Percentiles rank a stretch among this genome's conserved stretches.
These are phyloP conservation scores for Curvularia sp. DNA, from an alignment of 2,329 filamentous ascomycete genomes.

Conservation along the genomic window DNA sequence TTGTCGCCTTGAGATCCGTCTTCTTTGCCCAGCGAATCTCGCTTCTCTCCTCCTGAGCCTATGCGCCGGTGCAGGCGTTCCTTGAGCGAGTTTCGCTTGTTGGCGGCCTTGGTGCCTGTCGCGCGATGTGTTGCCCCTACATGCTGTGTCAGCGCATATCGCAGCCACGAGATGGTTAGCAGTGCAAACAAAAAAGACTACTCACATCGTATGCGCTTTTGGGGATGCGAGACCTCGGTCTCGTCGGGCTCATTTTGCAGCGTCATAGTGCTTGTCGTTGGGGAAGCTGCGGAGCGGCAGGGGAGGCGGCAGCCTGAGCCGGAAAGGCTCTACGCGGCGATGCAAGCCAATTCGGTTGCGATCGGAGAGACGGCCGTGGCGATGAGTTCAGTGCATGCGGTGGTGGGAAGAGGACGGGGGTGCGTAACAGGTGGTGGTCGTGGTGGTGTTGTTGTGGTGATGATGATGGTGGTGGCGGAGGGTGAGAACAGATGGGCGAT, in stretches of 20 bases:
- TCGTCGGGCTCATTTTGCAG: constrained; percentile 44
- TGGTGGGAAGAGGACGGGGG: constrained; percentile 4
- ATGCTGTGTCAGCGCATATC: constrained; percentile 13
- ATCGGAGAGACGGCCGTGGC: constrained; percentile 7
- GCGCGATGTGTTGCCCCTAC: constrained; percentile 86
- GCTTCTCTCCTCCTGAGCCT: constrained; percentile 70
- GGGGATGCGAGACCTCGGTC: constrained; percentile 65
- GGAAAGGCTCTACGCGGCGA: constrained; percentile 44
- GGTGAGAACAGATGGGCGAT: constrained; percentile 25
- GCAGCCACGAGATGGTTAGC: not conserved
- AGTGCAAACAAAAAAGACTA: not conserved
- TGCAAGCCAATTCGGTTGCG: constrained; percentile 42
- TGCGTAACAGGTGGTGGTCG: constrained; percentile 17
- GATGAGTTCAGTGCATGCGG: constrained; percentile 13
- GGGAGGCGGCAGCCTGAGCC: constrained; percentile 48
- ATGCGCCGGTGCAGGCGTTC: constrained; percentile 72
- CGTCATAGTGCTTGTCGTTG: constrained; percentile 29
- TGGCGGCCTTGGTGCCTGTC: constrained; percentile 74
- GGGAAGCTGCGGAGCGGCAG: constrained; percentile 35
- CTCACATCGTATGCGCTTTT: constrained; percentile 77
- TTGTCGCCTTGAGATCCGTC: constrained; percentile 53
- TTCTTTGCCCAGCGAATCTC: constrained; percentile 52
- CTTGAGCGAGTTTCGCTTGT: constrained; percentile 84
- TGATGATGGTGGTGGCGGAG: constrained; percentile 11
- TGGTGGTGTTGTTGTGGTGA: constrained; percentile 25